Conservation (phyloP, 2,329 filamentous ascomycete genomes). For the Aspergillus jensenii region DNA sequence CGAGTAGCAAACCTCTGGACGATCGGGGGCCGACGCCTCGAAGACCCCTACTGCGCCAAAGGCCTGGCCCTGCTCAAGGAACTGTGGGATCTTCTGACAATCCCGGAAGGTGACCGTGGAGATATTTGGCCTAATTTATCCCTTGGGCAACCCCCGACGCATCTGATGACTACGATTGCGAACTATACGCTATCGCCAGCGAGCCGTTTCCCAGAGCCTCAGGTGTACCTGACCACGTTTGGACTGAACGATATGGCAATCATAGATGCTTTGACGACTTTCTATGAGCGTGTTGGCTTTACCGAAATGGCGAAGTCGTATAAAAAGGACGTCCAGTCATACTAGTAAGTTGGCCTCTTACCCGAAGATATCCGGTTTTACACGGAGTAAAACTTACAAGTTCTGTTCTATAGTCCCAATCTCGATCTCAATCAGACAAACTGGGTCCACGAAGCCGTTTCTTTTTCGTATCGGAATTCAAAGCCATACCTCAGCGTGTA, state of each 20-base stretch:
- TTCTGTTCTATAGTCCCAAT: too few relatives aligned
- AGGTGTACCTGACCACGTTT: slow-evolving; percentile 18
- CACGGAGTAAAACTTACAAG: too few relatives aligned
- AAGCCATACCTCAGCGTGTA: too few relatives aligned
- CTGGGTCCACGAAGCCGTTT: too few relatives aligned
- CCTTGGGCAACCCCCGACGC: background rate
- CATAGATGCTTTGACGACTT: slow-evolving; percentile 11
- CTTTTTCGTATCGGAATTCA: too few relatives aligned
- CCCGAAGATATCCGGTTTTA: too few relatives aligned
- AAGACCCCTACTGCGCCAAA: too few relatives aligned
- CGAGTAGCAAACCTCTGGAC: background rate
- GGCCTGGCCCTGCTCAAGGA: background rate
- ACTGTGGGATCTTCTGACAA: background rate
- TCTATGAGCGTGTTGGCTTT: slow-evolving; percentile 8
- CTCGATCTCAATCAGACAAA: too few relatives aligned
- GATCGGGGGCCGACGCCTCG: background rate
- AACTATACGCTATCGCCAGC: slow-evolving; percentile 16
- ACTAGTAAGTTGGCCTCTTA: background rate
- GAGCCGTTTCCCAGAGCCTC: slow-evolving; percentile 14
- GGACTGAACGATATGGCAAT: slow-evolving; percentile 16
- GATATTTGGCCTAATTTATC: background rate
- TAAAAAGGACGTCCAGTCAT: background rate
- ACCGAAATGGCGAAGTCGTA: background rate
- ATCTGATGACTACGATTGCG: slow-evolving; percentile 11
- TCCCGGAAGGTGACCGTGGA: background rate